phyloP scores from a whole-genome alignment of 805 yeast species.

The Starmerella cellae region DNA sequence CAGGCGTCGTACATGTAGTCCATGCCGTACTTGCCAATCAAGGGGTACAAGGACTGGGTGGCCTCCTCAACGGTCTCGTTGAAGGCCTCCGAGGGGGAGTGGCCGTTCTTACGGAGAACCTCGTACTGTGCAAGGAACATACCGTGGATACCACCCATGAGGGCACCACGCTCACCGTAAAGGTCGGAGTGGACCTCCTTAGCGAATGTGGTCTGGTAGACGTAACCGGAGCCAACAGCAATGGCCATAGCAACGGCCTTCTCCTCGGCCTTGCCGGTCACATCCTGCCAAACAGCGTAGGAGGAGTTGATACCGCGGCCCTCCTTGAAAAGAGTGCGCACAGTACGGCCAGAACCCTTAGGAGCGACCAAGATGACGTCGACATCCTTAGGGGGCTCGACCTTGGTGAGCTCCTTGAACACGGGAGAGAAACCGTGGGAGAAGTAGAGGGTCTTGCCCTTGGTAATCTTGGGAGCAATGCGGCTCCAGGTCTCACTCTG shows the following conservation, averaged over 20 bases:
- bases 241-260: conserved; percentile 96
- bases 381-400: conserved; percentile 85
- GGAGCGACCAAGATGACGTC: conserved; percentile 99
- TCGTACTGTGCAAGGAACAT: conserved; percentile 99
- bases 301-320: conserved; percentile 99
- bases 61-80: conserved; percentile 99
- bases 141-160: conserved; percentile 99
- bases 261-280: conserved; percentile 97
- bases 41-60: conserved; percentile 97
- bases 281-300: conserved; percentile 99
- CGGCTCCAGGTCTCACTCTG: conserved; percentile 95
- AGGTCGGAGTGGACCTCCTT: conserved; percentile 98
- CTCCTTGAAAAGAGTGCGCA: conserved; percentile 97
- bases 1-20: conserved; percentile 99
- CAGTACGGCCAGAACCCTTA: conserved; percentile 99
- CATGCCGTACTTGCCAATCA: conserved; percentile 99
- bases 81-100: conserved; percentile 99
- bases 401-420: conserved; percentile 93
- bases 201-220: conserved; percentile 98
- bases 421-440: conserved; percentile 99
- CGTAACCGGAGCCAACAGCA: conserved; percentile 99
- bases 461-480: conserved; percentile 81
- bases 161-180: conserved; percentile 99
- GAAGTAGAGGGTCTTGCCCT: conserved; percentile 96
- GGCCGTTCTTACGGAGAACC: conserved; percentile 98